These are phyloP conservation scores for Urostyla sp. DNA, from an alignment of 73 alveolate species.

Conservation along the genomic window DNA sequence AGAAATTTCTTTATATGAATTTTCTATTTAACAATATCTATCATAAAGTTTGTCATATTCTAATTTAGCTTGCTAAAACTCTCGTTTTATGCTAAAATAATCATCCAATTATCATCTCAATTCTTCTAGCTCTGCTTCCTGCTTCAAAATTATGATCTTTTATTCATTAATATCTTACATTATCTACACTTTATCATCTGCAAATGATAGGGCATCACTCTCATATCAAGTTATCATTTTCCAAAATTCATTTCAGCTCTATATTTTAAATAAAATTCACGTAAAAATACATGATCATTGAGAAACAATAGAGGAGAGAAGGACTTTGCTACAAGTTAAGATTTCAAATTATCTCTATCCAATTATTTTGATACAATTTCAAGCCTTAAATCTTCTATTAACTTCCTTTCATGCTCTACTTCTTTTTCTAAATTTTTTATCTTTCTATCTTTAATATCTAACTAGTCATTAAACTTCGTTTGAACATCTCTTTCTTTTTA, in stretches of 20 bases:
- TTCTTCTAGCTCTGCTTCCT: conserved; percentile 41
- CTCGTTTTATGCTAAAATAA: conserved; percentile 36
- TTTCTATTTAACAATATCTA: conserved; percentile 52
- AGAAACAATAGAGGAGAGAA: conserved; percentile 60
- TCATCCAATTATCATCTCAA: conserved; percentile 28
- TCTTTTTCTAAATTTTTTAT: conserved; percentile 31
- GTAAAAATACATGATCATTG: conserved; percentile 18
- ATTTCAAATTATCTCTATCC: conserved; percentile 65
- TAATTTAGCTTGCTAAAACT: conserved; percentile 11
- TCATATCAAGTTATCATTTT: conserved; percentile 67
- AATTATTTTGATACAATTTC: conserved; percentile 55
- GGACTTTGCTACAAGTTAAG: conserved; percentile 38
- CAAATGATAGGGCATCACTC: conserved; percentile 43
- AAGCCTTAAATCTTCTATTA: conserved; percentile 33
- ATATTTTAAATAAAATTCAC: background rate
- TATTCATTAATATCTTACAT: conserved; percentile 11
- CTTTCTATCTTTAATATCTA: conserved; percentile 52
- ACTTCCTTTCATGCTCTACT: background rate
- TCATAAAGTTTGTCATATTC: conserved; percentile 56
- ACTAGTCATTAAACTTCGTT: background rate
- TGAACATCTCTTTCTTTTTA: conserved; percentile 29
- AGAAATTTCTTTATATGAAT: conserved; percentile 43
- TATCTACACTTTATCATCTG: conserved; percentile 46
- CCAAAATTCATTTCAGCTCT: conserved; percentile 68
- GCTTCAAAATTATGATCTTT: conserved; percentile 1